phyloP scores from a whole-genome alignment of 1,139 yeast genomes.

The Magnusiomyces paraingens region DNA sequence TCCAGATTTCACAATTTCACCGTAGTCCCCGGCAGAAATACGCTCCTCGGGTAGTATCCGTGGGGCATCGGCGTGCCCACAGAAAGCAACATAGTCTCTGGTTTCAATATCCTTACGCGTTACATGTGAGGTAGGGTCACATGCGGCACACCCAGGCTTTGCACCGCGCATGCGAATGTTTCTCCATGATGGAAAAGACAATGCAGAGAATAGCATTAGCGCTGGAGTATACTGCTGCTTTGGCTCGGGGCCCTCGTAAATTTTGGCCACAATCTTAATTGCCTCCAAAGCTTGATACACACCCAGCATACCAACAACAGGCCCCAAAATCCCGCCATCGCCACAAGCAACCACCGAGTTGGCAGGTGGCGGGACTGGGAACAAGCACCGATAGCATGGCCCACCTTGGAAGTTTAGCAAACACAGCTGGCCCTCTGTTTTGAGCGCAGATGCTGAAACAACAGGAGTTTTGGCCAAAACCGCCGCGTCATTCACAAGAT shows the following conservation, averaged over 20 bases:
- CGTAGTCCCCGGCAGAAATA: conserved; percentile 44
- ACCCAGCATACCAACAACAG: conserved; percentile 90
- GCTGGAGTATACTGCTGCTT: conserved; percentile 52
- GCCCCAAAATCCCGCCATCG: conserved; percentile 94
- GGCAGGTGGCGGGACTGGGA: conserved; percentile 87
- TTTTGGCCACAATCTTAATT: conserved; percentile 60
- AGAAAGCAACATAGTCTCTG: conserved; percentile 63
- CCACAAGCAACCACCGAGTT: conserved; percentile 77
- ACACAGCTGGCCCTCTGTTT: conserved; percentile 84
- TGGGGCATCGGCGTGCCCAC: conserved; percentile 51
- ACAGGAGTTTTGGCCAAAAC: conserved; percentile 64
- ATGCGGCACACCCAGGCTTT: conserved; percentile 54
- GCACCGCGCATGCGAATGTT: conserved; percentile 74
- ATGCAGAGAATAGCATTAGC: conserved; percentile 65
- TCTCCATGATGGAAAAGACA: conserved; percentile 62
- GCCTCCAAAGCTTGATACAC: conserved; percentile 84
- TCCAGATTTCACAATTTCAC: conserved; percentile 2
- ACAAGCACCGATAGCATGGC: conserved; percentile 93
- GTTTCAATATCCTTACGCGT: conserved; percentile 43
- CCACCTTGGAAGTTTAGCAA: conserved; percentile 66
- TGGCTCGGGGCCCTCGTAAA: conserved; percentile 32
- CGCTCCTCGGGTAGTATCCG: conserved; percentile 36
- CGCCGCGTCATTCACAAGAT: conserved; percentile 79
- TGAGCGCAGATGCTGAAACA: conserved; percentile 87
- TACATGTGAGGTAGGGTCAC: conserved; percentile 44